phyloP scores from a whole-genome alignment of 768 basidiomycete species.

The Kwoniella shandongensis region DNA sequence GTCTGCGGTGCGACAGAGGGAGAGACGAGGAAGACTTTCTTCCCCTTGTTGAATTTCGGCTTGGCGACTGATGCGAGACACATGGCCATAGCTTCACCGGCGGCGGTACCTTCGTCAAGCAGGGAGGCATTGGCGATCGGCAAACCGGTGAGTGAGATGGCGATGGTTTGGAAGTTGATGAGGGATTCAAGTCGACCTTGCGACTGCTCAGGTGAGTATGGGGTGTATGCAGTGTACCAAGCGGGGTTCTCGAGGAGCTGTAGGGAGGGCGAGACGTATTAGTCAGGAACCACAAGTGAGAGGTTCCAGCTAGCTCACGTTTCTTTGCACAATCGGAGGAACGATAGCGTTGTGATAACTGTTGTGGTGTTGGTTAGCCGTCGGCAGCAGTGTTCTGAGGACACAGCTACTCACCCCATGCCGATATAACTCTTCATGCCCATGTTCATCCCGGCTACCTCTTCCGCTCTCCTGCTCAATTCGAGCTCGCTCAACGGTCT shows the following conservation, averaged over 20 bases:
- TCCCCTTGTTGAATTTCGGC: conserved; percentile 59
- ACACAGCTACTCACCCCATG: conserved; percentile 64
- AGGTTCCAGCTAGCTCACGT: conserved; percentile 53
- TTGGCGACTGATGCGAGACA: conserved; percentile 62
- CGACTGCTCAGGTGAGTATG: conserved; percentile 96
- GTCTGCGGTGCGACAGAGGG: conserved; percentile 82
- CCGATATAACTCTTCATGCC: conserved; percentile 91
- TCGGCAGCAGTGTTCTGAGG: conserved; percentile 9
- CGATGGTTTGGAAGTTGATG: conserved; percentile 95
- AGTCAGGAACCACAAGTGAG: background rate
- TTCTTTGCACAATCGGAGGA: conserved; percentile 91
- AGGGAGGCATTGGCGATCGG: conserved; percentile 95
- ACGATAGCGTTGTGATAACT: conserved; percentile 86
- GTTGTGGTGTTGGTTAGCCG: background rate
- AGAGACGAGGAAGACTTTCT: conserved; percentile 86
- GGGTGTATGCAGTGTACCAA: conserved; percentile 97
- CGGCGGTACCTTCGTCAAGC: conserved; percentile 91
- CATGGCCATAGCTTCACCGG: conserved; percentile 97
- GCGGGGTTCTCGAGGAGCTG: conserved; percentile 76
- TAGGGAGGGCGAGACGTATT: background rate
- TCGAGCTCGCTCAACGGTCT: conserved; percentile 81
- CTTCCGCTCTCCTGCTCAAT: conserved; percentile 70
- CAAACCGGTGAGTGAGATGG: conserved; percentile 89
- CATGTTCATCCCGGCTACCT: conserved; percentile 75
- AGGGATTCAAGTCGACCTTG: conserved; percentile 97